Percentiles rank a stretch among this genome's conserved stretches.
Evolutionary conservation across 2,329 filamentous ascomycete genomes (phyloP).

Genomic region (Colletotrichum brevisporum): DNA sequence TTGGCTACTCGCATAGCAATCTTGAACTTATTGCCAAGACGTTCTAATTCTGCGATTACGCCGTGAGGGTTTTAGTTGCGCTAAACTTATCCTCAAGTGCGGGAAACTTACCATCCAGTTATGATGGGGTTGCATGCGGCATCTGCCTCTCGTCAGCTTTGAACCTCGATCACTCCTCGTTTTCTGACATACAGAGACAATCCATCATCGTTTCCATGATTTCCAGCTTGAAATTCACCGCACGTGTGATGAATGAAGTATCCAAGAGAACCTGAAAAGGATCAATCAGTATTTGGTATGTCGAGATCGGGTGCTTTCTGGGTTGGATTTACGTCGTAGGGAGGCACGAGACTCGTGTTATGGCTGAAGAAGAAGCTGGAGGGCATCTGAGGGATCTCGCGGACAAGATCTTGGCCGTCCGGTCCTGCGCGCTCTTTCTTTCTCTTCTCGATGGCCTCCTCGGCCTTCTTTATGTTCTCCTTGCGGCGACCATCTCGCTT

Average conservation of each 20-base stretch:
- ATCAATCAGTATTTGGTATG: neutral
- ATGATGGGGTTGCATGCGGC: conserved; percentile 93
- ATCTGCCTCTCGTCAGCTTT: conserved; percentile 50
- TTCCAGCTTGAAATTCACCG: conserved; percentile 90
- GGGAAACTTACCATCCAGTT: conserved; percentile 67
- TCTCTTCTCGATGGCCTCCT: conserved; percentile 66
- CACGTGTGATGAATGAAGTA: conserved; percentile 63
- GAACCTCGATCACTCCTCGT: too few relatives aligned
- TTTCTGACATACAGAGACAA: conserved; percentile 69
- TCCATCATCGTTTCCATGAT: conserved; percentile 94
- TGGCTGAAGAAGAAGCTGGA: conserved; percentile 90
- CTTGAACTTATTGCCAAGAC: conserved; percentile 71
- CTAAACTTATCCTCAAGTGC: too few relatives aligned
- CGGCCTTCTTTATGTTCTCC: conserved; percentile 81
- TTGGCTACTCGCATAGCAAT: conserved; percentile 90
- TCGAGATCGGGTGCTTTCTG: neutral
- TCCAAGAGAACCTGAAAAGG: conserved; percentile 75
- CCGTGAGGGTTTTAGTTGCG: neutral
- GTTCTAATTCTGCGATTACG: conserved; percentile 67
- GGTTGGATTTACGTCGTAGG: conserved; percentile 67
- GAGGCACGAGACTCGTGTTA: conserved; percentile 88
- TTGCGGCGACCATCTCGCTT: conserved; percentile 85
- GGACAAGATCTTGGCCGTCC: conserved; percentile 68
- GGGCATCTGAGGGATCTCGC: conserved; percentile 75
- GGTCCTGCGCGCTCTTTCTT: conserved; percentile 68